Conservation (phyloP, 2,329 filamentous ascomycete genomes). For the Colletotrichum horii region DNA sequence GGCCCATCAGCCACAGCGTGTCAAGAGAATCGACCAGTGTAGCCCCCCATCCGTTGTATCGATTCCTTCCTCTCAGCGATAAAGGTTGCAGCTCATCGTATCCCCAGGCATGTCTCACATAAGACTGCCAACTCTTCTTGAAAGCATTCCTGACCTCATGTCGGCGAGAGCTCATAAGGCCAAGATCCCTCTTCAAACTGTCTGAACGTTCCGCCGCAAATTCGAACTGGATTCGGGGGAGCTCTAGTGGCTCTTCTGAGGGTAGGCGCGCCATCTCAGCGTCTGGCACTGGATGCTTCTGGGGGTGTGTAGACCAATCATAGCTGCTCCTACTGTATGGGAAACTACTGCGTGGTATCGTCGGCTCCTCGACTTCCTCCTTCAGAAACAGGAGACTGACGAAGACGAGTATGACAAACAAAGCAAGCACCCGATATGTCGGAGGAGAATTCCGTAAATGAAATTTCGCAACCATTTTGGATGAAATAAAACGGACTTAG, state of each 20-base stretch:
- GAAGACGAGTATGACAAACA: slow-evolving; percentile 11
- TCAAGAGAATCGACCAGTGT: slow-evolving; percentile 53
- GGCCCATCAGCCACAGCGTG: slow-evolving; percentile 59
- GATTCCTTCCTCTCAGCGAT: slow-evolving; percentile 40
- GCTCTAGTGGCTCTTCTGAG: background rate
- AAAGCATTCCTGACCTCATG: slow-evolving; percentile 38
- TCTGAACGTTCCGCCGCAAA: slow-evolving; percentile 11
- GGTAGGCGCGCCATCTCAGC: slow-evolving; percentile 23
- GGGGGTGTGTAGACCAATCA: slow-evolving; percentile 25
- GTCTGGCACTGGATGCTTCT: slow-evolving; percentile 18
- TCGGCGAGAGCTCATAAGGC: slow-evolving; percentile 40
- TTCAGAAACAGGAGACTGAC: background rate
- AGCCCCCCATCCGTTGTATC: slow-evolving; percentile 52
- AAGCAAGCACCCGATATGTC: slow-evolving; percentile 14
- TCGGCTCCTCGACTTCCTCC: background rate
- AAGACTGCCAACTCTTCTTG: slow-evolving; percentile 44
- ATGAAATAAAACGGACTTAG: background rate
- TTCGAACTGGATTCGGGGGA: slow-evolving; percentile 18
- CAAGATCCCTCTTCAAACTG: slow-evolving; percentile 30
- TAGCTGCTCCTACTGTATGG: slow-evolving; percentile 20
- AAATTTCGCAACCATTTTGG: slow-evolving; percentile 18
- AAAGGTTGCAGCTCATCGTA: slow-evolving; percentile 51
- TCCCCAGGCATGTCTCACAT: slow-evolving; percentile 49
- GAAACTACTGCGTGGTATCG: background rate
- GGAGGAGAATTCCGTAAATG: slow-evolving; percentile 16